Evolutionary conservation across 495 filamentous ascomycete genomes (phyloP).

Genomic region (Recurvomyces mirabilis): DNA sequence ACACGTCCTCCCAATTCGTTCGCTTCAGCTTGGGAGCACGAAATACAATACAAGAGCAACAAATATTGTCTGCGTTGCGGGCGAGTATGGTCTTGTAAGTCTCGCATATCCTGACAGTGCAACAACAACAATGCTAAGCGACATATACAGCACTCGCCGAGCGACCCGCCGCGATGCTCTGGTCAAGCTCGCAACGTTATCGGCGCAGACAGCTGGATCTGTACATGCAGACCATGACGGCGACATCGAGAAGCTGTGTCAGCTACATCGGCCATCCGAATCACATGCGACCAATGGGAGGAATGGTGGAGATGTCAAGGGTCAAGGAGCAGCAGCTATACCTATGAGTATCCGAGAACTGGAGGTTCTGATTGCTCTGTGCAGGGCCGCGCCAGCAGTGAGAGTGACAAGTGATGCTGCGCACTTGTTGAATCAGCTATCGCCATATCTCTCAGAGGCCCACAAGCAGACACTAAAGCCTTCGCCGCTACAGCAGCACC

Average conservation of each 20-base stretch:
- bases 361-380: constrained; percentile 78
- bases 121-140: constrained; percentile 6
- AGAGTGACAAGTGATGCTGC: constrained; percentile 56
- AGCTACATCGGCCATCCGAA: constrained; percentile 13
- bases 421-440: constrained; percentile 59
- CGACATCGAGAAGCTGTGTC: constrained; percentile 25
- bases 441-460: constrained; percentile 72
- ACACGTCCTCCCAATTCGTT: too few relatives aligned
- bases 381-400: constrained; percentile 69
- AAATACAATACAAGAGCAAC: too few relatives aligned
- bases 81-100: too few relatives aligned
- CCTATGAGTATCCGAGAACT: constrained; percentile 59
- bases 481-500: constrained; percentile 69
- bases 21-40: too few relatives aligned
- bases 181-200: constrained; percentile 32
- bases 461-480: constrained; percentile 62
- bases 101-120: too few relatives aligned
- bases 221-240: constrained; percentile 18
- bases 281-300: constrained; percentile 17
- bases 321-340: constrained; percentile 8
- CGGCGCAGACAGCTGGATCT: constrained; percentile 18
- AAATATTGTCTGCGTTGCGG: too few relatives aligned
- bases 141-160: constrained; percentile 5
- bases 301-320: background rate
- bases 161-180: constrained; percentile 27